Conservation (phyloP, 176 grass and related monocot species). For the Leersia perrieri region DNA sequence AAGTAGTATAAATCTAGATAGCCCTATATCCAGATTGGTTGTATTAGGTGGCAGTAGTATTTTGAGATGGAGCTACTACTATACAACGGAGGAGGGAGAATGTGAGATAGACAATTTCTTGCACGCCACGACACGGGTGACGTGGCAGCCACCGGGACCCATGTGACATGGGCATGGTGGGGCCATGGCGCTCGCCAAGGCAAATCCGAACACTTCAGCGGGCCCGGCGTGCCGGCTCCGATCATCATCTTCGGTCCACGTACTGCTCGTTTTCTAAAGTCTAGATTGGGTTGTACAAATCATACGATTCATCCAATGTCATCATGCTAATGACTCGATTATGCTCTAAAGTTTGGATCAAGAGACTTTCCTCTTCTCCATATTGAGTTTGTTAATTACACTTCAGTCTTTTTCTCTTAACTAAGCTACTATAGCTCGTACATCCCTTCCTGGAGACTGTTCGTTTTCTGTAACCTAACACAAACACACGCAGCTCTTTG, state of each 20-base stretch:
- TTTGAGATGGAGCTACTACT: too few relatives aligned
- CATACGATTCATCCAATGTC: not conserved
- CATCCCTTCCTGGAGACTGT: not conserved
- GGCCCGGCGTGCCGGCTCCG: not conserved
- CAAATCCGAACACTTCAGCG: not conserved
- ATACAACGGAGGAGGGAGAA: too few relatives aligned
- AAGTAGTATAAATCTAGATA: too few relatives aligned
- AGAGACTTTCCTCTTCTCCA: not conserved
- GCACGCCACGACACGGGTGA: not conserved
- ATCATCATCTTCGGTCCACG: not conserved
- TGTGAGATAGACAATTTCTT: not conserved
- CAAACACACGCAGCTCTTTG: not conserved
- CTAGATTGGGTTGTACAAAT: not conserved
- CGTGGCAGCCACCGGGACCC: not conserved
- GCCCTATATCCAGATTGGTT: too few relatives aligned
- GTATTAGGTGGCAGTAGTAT: too few relatives aligned
- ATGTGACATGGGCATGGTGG: not conserved
- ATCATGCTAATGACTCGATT: not conserved
- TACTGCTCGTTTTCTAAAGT: too few relatives aligned
- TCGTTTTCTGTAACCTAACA: not conserved
- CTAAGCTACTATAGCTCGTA: not conserved
- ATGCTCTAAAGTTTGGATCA: not conserved
- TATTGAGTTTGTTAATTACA: not conserved
- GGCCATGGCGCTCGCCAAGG: not conserved
- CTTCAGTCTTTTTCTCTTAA: not conserved